Conservation (phyloP, 2,329 filamentous ascomycete species). For the Teratosphaeria destructans region DNA sequence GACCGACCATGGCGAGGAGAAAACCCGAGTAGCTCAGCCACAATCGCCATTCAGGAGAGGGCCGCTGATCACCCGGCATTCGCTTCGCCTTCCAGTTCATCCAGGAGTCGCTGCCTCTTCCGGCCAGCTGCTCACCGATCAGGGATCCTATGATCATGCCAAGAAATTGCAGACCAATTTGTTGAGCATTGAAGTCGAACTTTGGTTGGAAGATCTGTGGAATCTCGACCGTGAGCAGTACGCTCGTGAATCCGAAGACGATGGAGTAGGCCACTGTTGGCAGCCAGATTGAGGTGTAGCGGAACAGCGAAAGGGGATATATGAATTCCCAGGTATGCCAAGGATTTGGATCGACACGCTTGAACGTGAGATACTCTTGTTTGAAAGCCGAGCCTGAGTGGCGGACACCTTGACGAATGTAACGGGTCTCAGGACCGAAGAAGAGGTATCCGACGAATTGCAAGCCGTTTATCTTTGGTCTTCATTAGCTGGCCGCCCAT, state of each 20-base stretch:
- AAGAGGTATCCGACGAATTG: conserved; percentile 49
- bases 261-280: conserved; percentile 46
- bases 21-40: conserved; percentile 49
- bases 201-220: conserved; percentile 47
- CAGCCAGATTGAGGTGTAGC: conserved; percentile 39
- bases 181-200: conserved; percentile 47
- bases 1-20: conserved; percentile 40
- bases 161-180: conserved; percentile 49
- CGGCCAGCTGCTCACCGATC: conserved; percentile 49
- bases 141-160: conserved; percentile 47
- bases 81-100: conserved; percentile 34
- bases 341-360: conserved; percentile 44
- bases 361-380: conserved; percentile 34
- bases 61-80: conserved; percentile 15
- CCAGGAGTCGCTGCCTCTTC: conserved; percentile 44
- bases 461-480: conserved; percentile 41
- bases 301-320: conserved; percentile 38
- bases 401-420: conserved; percentile 32
- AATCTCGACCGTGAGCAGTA: conserved; percentile 48
- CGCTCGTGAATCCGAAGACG: conserved; percentile 45
- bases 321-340: conserved; percentile 42
- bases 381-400: conserved; percentile 33
- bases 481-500: not conserved
- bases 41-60: conserved; percentile 43
- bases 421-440: conserved; percentile 46